These are phyloP conservation scores for Entophlyctis luteolus DNA, from an alignment of 192 early-diverging fungal genomes.

Conservation along the genomic window DNA sequence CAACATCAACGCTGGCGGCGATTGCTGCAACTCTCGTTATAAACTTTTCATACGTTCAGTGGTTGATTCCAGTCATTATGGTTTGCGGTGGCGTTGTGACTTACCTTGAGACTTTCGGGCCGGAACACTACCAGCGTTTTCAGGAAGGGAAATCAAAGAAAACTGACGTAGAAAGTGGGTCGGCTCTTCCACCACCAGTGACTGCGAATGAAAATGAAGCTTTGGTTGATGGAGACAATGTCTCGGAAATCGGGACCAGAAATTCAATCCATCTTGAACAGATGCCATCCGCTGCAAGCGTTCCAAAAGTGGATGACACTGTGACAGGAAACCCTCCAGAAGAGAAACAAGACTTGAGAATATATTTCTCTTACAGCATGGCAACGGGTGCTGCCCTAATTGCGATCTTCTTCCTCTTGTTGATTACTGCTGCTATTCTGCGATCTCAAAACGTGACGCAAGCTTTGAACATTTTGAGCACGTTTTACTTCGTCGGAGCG, in stretches of 20 bases:
- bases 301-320: not conserved
- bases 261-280: too few species aligned
- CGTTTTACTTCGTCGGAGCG: conserved; percentile 58
- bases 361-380: conserved; percentile 22
- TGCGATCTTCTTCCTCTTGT: conserved; percentile 43
- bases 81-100: conserved; percentile 43
- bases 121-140: not conserved
- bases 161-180: not conserved
- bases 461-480: conserved; percentile 36
- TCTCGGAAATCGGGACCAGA: too few species aligned
- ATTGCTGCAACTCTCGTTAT: conserved; percentile 27
- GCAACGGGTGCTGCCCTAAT: conserved; percentile 29
- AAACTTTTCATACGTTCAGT: conserved; percentile 30
- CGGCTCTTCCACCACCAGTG: not conserved
- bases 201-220: not conserved
- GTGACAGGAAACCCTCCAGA: not conserved
- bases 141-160: not conserved
- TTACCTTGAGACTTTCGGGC: conserved; percentile 1
- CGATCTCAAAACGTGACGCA: conserved; percentile 2
- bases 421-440: conserved; percentile 50
- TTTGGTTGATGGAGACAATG: not conserved
- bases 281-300: too few species aligned
- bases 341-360: not conserved
- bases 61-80: conserved; percentile 58
- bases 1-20: not conserved